Evolutionary conservation across 768 basidiomycete species (phyloP).

Genomic region (Austroboletus festivus): DNA sequence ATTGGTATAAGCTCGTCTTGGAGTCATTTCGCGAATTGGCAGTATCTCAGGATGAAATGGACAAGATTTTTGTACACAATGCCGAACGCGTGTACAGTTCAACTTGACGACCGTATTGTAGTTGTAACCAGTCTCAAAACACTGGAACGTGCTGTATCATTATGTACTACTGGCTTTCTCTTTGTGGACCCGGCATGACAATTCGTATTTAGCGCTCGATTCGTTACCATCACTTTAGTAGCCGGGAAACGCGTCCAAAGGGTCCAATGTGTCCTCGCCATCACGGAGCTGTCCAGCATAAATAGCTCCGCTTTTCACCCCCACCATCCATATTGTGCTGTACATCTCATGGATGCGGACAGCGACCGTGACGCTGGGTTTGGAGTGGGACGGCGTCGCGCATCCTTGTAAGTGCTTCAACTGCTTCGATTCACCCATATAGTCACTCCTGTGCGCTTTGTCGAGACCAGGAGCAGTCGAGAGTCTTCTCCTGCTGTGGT

Average conservation of each 20-base stretch:
- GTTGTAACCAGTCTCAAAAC: background rate
- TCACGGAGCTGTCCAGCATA: background rate
- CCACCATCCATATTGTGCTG: too few species aligned
- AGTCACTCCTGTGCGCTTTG: constrained; percentile 3
- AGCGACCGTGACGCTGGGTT: constrained; percentile 26
- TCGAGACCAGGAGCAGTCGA: constrained; percentile 48
- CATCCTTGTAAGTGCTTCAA: constrained; percentile 36
- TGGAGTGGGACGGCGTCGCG: constrained; percentile 32
- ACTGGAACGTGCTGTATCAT: background rate
- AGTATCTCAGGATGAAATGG: constrained; percentile 71
- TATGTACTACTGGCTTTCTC: background rate
- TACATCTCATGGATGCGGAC: constrained; percentile 7
- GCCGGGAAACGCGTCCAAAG: background rate
- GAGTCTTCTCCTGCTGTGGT: constrained; percentile 53
- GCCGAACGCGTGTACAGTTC: constrained; percentile 42
- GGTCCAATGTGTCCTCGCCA: constrained; percentile 12
- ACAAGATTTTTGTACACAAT: constrained; percentile 66
- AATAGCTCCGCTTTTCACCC: too few species aligned
- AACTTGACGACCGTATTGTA: constrained; percentile 10
- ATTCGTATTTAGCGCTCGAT: too few species aligned
- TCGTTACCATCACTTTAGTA: constrained; percentile 2
- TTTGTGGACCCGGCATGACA: too few species aligned
- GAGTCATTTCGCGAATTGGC: constrained; percentile 78
- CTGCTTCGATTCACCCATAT: background rate
- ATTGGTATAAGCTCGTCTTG: constrained; percentile 81